Evolutionary conservation across 805 yeast species (phyloP).

Genomic region (Metschnikowia cerradonensis): DNA sequence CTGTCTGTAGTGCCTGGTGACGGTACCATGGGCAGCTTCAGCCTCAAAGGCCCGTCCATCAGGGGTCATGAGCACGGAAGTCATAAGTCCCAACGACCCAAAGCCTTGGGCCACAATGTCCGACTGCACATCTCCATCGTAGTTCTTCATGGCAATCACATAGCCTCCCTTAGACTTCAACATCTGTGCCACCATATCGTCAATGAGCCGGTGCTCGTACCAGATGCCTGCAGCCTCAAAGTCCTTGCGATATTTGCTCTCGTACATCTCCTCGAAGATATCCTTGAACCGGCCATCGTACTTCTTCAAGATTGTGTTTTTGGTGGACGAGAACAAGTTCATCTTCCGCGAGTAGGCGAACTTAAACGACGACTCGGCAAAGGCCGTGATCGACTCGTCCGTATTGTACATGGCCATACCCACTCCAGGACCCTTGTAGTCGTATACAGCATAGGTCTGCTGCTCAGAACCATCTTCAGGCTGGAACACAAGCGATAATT

Average conservation of each 20-base stretch:
- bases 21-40: constrained; percentile 88
- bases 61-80: constrained; percentile 77
- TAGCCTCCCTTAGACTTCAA: constrained; percentile 80
- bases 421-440: constrained; percentile 66
- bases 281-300: constrained; percentile 83
- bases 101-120: constrained; percentile 87
- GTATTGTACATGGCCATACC: constrained; percentile 83
- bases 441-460: constrained; percentile 50
- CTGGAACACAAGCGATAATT: constrained; percentile 59
- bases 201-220: constrained; percentile 79
- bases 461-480: constrained; percentile 55
- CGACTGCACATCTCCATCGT: constrained; percentile 83
- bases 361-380: constrained; percentile 77
- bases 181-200: constrained; percentile 90
- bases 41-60: constrained; percentile 84
- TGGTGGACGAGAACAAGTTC: constrained; percentile 67
- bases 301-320: constrained; percentile 76
- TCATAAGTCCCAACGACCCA: constrained; percentile 81
- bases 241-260: constrained; percentile 48
- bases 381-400: constrained; percentile 69
- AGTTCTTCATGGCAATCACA: constrained; percentile 75
- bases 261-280: constrained; percentile 67
- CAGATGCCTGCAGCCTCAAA: constrained; percentile 61
- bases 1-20: constrained; percentile 80
- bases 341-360: constrained; percentile 62